Evolutionary conservation across 495 filamentous ascomycete genomes (phyloP).

Genomic region (Penicillium tannophilum): DNA sequence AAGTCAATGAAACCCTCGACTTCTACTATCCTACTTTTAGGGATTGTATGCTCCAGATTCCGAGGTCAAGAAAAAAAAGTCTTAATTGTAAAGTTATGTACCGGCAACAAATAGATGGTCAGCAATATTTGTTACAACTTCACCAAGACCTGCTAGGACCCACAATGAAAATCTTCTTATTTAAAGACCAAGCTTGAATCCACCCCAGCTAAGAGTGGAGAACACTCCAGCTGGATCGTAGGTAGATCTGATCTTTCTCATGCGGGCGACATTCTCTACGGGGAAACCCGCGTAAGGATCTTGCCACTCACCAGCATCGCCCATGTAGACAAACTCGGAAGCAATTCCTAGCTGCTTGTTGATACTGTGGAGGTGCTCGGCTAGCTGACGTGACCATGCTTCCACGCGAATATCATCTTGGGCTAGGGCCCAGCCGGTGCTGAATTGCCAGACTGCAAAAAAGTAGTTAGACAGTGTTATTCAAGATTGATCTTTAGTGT

Average conservation of each 20-base stretch:
- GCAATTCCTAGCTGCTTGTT: conserved; percentile 24
- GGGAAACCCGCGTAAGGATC: conserved; percentile 44
- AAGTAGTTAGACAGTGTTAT: not conserved
- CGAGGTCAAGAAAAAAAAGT: no score
- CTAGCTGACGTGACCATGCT: conserved; percentile 28
- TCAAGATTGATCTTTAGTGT: no score
- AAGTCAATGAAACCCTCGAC: no score
- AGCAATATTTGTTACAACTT: no score
- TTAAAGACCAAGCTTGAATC: conserved; percentile 29
- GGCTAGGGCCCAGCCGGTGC: conserved; percentile 28
- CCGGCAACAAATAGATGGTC: no score
- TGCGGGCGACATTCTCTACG: conserved; percentile 29
- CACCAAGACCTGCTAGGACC: no score
- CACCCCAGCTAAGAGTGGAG: conserved; percentile 29
- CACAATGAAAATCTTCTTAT: no score
- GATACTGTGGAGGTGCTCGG: conserved; percentile 23
- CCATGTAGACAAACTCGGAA: conserved; percentile 36
- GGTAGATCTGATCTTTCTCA: conserved; percentile 33
- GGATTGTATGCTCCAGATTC: no score
- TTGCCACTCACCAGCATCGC: conserved; percentile 44
- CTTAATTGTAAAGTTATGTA: no score
- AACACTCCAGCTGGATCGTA: conserved; percentile 39
- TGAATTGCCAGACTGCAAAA: conserved; percentile 33
- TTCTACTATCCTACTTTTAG: no score
- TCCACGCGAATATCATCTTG: conserved; percentile 36